Evolutionary conservation across 78 protist species (phyloP), one percentile per base, ranked within the genome.

Genomic region (Goniomonas avonlea): DNA sequence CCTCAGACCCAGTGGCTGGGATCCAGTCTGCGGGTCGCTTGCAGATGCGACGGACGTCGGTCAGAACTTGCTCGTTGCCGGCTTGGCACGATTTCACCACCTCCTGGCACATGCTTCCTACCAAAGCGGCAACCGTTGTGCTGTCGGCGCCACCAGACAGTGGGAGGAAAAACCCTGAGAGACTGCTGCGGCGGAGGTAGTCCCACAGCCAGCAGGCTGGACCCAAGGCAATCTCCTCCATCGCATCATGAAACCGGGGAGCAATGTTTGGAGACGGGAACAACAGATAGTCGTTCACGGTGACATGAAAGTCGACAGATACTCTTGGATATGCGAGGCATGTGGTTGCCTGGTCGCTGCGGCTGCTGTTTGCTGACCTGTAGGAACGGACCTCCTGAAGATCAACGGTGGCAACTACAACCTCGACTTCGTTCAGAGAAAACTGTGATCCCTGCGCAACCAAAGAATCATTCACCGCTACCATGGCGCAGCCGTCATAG

Each of bases 201-300:
- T 92, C 96, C 96, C 95, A 92, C 32, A 92, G 66, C 95, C 95
- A 88, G 77, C 88, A 86, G 7, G 92, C 92, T 13, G 90, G n/a
- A 9, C 31, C n/a, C 66, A 59, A 15, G 34, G 31, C 31, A 59
- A 59, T 59, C 31, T 59, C 73, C 48, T 63, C 73, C 45, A 18
- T 38, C 20, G 73, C 34, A 1, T 5, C n/a, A 15, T 63, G 73
- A 41, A 63, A 5, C n/a, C n/a, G n/a, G n/a, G n/a, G n/a, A n/a
- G n/a, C n/a, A n/a, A n/a, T n/a, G n/a, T n/a, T n/a, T n/a, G n/a
- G n/a, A n/a, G 41, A n/a, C 1, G 18, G n/a, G 18, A 2, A 2
- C 29, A 15, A 1, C 31, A 60, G 4, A 11, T 7, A 29, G 37
- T 59, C 68, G 37, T 13, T 27, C 59, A 15, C 21, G 25, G 43